Evolutionary conservation across 2,329 filamentous ascomycete species (phyloP), one percentile per base, ranked within the genome.

Genomic region (Diaporthe sp.): DNA sequence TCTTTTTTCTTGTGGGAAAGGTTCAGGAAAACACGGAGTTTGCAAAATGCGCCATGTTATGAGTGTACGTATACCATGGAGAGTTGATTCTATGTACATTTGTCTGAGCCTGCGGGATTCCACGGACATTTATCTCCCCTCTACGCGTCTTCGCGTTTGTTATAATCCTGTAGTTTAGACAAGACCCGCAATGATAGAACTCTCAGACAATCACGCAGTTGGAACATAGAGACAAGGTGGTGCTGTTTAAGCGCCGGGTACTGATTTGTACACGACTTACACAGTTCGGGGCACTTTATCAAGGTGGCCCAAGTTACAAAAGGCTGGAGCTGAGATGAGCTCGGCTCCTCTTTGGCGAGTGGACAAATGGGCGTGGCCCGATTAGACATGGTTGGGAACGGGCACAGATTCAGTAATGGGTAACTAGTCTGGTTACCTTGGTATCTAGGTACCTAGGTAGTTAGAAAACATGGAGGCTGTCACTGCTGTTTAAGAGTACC

Each of bases 91-190:
- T 74, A 73, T 77, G 78, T 80, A 78, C 67, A 77, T 77, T 75
- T 77, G 76, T 75, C 74, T 73, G 68, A 78, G 75, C 73, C 78
- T 73, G 68, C 75, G 75, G 77, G 65, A 69, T 69, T 55, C 31
- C 65, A 69, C 31, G 65, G 49, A 69, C 49, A 79, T 80, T 70
- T 28, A 49, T 75, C 80, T 81, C 79, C 78, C 76, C 79, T 79
- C 80, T 78, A 75, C 69, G 19, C 55, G 39, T 39, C 79, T 80
- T 72, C 77, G 62, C 74, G 74, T 39, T 79, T 79, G 78, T 81
- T 75, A 77, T 76, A 71, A 77, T 77, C 75, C 76, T 81, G 79
- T 82, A 81, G 59, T 79, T 79, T 81, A 81, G 78, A 79, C 74
- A 76, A 76, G 69, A 75, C 67, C 70, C 68, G 61, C 67, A 77